phyloP scores from a whole-genome alignment of 805 yeast species.

The Schizosaccharomyces octosporus region DNA sequence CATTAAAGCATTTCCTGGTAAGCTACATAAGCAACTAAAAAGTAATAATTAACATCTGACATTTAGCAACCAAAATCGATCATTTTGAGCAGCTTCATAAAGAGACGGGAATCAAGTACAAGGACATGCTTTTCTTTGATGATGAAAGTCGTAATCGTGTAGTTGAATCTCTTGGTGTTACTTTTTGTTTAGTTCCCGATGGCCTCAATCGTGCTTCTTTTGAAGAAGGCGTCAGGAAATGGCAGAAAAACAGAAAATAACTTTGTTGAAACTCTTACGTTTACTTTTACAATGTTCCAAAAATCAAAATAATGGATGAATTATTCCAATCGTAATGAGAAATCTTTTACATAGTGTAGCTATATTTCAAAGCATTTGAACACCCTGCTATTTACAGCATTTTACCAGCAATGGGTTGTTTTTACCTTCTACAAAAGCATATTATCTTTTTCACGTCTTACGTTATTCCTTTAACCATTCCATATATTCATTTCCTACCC shows the following conservation, averaged over 20 bases:
- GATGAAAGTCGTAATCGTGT: slow-evolving; percentile 61
- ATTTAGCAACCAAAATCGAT: slow-evolving; percentile 23
- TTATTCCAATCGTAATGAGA: too few relatives aligned
- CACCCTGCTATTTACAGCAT: too few relatives aligned
- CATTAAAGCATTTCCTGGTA: slow-evolving; percentile 44
- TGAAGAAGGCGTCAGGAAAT: slow-evolving; percentile 19
- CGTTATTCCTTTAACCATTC: neutral
- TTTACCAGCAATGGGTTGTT: too few relatives aligned
- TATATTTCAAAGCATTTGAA: too few relatives aligned
- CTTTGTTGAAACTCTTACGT: neutral
- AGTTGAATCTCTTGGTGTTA: slow-evolving; percentile 45
- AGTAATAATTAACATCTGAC: slow-evolving; percentile 3
- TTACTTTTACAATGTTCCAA: too few relatives aligned
- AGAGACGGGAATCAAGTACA: slow-evolving; percentile 21
- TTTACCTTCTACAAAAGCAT: too few relatives aligned
- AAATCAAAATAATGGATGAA: too few relatives aligned
- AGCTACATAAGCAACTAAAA: neutral
- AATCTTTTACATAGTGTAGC: too few relatives aligned
- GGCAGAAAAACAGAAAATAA: slow-evolving; percentile 11
- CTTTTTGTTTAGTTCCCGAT: slow-evolving; percentile 37
- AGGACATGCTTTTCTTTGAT: slow-evolving; percentile 43
- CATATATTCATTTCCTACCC: neutral
- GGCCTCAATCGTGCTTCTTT: slow-evolving; percentile 37
- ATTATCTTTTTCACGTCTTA: neutral
- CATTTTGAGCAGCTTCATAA: slow-evolving; percentile 30